phyloP scores from a whole-genome alignment of 192 early-diverging fungal species.

The Spinellus fusiger region DNA sequence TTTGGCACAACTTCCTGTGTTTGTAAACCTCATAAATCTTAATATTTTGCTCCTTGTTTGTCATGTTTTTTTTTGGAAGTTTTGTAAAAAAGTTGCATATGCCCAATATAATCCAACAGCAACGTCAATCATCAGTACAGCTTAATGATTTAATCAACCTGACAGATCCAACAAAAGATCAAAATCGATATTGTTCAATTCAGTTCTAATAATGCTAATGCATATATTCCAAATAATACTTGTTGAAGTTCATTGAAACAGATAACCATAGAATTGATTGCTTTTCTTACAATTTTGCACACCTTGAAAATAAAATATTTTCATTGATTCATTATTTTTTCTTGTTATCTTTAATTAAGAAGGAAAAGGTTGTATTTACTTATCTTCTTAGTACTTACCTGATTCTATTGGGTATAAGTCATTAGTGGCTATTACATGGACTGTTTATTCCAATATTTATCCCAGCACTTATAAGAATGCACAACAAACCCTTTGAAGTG shows the following conservation, averaged over 20 bases:
- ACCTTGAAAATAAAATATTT: no score
- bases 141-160: conserved; percentile 8
- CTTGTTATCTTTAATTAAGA: no score
- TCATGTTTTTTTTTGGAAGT: conserved; percentile 13
- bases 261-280: not conserved
- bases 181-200: conserved; percentile 3
- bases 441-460: no score
- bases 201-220: conserved; percentile 1
- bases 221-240: not conserved
- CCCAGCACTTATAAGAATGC: no score
- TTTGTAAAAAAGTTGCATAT: conserved; percentile 11
- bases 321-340: no score
- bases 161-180: conserved; percentile 15
- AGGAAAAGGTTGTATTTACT: no score
- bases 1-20: conserved; percentile 9
- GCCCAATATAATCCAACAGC: conserved; percentile 8
- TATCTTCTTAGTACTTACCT: no score
- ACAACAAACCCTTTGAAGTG: no score
- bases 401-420: no score
- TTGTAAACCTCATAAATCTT: conserved; percentile 8
- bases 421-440: no score
- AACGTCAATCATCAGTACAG: conserved; percentile 6
- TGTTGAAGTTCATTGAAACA: not conserved
- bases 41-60: conserved; percentile 13
- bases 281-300: not conserved